Evolutionary conservation across 2,329 filamentous ascomycete species (phyloP).

Genomic region (Ceratocystis destructans): DNA sequence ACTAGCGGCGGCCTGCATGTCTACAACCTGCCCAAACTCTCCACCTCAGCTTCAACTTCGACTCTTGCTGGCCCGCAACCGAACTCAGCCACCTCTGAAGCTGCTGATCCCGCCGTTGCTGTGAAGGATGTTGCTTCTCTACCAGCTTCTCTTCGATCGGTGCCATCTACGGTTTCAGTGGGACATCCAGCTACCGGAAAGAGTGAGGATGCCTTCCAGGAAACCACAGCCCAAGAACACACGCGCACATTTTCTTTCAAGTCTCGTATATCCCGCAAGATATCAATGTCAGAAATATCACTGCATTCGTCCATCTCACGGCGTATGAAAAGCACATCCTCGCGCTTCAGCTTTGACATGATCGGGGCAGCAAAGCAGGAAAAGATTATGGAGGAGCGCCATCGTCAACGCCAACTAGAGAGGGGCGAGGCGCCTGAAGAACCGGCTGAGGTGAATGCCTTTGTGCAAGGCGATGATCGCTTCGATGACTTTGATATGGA

Average conservation of each 20-base stretch:
- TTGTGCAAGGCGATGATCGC: conserved; percentile 33
- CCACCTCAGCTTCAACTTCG: conserved; percentile 10
- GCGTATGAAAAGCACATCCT: conserved; percentile 64
- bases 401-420: conserved; percentile 52
- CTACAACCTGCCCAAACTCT: conserved; percentile 5
- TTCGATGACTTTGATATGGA: conserved; percentile 44
- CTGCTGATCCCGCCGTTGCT: background rate
- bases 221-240: background rate
- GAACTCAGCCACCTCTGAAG: background rate
- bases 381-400: conserved; percentile 58
- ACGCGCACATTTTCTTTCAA: conserved; percentile 16
- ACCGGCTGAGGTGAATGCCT: conserved; percentile 25
- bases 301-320: conserved; percentile 40
- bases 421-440: conserved; percentile 34
- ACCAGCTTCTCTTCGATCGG: conserved; percentile 12
- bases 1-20: background rate
- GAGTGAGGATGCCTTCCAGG: background rate
- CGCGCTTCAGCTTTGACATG: conserved; percentile 72
- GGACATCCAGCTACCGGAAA: background rate
- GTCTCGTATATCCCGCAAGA: conserved; percentile 36
- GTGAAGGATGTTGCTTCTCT: conserved; percentile 8
- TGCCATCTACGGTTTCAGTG: conserved; percentile 9
- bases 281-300: conserved; percentile 39
- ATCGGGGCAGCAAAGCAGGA: conserved; percentile 54
- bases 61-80: background rate